phyloP scores from a whole-genome alignment of 345 rosid species.

The Alliaria petiolata region DNA sequence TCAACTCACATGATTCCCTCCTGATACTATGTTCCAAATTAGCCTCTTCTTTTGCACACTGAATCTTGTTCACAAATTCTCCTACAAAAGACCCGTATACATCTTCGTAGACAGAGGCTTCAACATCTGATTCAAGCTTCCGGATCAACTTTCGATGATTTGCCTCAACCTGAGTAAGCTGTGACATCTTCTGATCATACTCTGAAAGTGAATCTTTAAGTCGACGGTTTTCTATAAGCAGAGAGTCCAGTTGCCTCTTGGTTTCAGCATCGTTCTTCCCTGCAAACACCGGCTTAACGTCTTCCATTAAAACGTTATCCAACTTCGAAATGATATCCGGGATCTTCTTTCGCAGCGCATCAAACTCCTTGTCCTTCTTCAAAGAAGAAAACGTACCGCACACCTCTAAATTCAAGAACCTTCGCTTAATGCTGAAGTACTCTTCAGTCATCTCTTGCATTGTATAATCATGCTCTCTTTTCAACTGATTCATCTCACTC shows the following conservation, averaged over 20 bases:
- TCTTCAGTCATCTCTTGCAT: slow-evolving; percentile 60
- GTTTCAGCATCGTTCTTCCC: slow-evolving; percentile 28
- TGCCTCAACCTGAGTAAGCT: slow-evolving; percentile 37
- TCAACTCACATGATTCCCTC: slow-evolving; percentile 26
- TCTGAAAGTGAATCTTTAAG: slow-evolving; percentile 49
- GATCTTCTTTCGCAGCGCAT: slow-evolving; percentile 56
- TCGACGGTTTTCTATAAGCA: slow-evolving; percentile 44
- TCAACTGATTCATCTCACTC: slow-evolving; percentile 68
- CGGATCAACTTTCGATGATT: slow-evolving; percentile 27
- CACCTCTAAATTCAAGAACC: slow-evolving; percentile 44
- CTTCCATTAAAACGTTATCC: slow-evolving; percentile 49
- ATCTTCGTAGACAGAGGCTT: slow-evolving; percentile 49
- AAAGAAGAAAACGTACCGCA: slow-evolving; percentile 32
- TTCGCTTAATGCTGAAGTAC: slow-evolving; percentile 48
- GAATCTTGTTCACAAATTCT: slow-evolving; percentile 34
- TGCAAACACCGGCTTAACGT: slow-evolving; percentile 25
- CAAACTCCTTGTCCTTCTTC: slow-evolving; percentile 66
- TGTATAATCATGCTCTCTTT: slow-evolving; percentile 55
- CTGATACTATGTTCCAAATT: slow-evolving; percentile 25
- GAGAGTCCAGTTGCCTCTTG: slow-evolving; percentile 45
- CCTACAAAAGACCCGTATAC: slow-evolving; percentile 42
- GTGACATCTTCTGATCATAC: slow-evolving; percentile 26
- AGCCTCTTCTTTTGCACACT: slow-evolving; percentile 30
- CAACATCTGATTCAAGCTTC: slow-evolving; percentile 38
- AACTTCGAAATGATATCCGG: slow-evolving; percentile 46